A percentile compares a stretch with the other conserved stretches of the same genome.
These are phyloP conservation scores for Talaromyces borbonicus DNA, from an alignment of 495 filamentous ascomycete species.

Conservation along the genomic window DNA sequence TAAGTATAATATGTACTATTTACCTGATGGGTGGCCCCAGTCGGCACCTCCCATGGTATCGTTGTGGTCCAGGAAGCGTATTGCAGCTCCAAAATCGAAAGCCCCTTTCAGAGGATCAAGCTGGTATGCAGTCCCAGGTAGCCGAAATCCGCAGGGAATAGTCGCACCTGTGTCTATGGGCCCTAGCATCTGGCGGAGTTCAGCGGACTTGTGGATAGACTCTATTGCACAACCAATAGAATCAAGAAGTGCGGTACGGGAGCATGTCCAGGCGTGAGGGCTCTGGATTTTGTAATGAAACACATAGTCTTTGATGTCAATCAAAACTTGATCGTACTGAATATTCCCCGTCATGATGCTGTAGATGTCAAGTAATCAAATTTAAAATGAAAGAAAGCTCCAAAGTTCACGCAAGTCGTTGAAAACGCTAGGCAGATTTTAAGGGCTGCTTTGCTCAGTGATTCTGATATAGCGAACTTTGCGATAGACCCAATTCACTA, in stretches of 20 bases:
- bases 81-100: conserved; percentile 34
- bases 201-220: conserved; percentile 16
- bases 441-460: no score
- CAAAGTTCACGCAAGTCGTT: no score
- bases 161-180: conserved; percentile 16
- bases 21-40: conserved; percentile 38
- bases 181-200: conserved; percentile 18
- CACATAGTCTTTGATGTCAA: conserved; percentile 24
- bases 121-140: conserved; percentile 29
- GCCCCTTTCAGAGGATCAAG: conserved; percentile 33
- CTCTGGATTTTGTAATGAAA: conserved; percentile 15
- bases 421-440: no score
- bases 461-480: no score
- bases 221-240: conserved; percentile 33
- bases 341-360: no score
- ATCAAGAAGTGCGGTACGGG: conserved; percentile 28
- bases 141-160: conserved; percentile 27
- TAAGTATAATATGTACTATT: no score
- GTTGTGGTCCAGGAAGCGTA: conserved; percentile 38
- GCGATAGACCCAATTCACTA: no score
- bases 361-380: no score
- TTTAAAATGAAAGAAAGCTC: no score
- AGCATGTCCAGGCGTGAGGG: conserved; percentile 14
- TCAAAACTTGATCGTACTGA: conserved; percentile 22
- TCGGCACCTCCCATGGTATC: conserved; percentile 33